Percentiles rank a stretch among this genome's conserved stretches.
phyloP scores from a whole-genome alignment of 345 rosid genomes.

The Eucalyptus pauciflora region DNA sequence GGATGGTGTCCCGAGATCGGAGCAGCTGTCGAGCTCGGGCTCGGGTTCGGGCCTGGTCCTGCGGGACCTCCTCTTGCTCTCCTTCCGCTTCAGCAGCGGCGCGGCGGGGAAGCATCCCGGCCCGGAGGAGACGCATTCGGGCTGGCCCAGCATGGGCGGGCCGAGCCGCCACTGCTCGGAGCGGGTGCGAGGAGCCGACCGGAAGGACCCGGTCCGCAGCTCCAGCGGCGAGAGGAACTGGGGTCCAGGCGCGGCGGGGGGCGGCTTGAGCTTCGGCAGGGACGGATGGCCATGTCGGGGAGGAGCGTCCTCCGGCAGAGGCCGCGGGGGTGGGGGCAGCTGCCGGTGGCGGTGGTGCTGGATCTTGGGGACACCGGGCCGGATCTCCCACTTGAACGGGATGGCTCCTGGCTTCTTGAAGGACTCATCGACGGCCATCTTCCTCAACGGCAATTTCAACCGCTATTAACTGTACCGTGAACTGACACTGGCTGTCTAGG shows the following conservation, averaged over 20 bases:
- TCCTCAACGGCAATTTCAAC: background rate
- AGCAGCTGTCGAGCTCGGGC: slow-evolving; percentile 16
- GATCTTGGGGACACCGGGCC: slow-evolving; percentile 86
- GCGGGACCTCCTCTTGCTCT: slow-evolving; percentile 10
- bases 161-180: slow-evolving; percentile 46
- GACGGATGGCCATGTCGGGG: background rate
- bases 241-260: slow-evolving; percentile 34
- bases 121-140: slow-evolving; percentile 23
- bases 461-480: background rate
- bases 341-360: slow-evolving; percentile 10
- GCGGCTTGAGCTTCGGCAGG: slow-evolving; percentile 49
- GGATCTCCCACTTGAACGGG: slow-evolving; percentile 97
- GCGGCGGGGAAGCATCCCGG: slow-evolving; percentile 67
- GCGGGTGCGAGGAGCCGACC: slow-evolving; percentile 44
- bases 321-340: slow-evolving; percentile 5
- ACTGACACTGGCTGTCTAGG: background rate
- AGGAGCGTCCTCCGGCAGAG: background rate
- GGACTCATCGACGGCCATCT: slow-evolving; percentile 52
- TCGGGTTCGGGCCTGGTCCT: background rate
- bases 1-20: slow-evolving; percentile 31
- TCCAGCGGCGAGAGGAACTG: slow-evolving; percentile 11
- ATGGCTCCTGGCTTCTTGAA: slow-evolving; percentile 66
- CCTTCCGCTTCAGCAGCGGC: slow-evolving; percentile 28
- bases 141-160: slow-evolving; percentile 18
- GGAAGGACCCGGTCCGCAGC: slow-evolving; percentile 37